phyloP scores from a whole-genome alignment of 1,284 basidiomycete genomes.

The Tilletia caries region DNA sequence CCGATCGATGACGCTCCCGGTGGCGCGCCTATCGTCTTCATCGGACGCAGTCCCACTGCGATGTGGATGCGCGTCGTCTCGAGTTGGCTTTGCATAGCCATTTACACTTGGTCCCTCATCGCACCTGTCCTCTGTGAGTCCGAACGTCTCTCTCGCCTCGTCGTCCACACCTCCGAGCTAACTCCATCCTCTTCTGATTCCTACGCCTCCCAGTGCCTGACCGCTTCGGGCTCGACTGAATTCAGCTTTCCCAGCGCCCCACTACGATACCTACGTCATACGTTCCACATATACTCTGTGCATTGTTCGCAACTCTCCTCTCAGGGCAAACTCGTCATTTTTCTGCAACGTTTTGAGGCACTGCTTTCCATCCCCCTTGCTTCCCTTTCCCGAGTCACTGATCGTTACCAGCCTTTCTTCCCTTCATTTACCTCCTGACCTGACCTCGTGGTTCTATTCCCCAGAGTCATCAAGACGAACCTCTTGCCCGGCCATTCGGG shows the following conservation, averaged over 20 bases:
- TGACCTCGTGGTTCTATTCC: too few relatives aligned
- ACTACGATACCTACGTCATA: slow-evolving; percentile 39
- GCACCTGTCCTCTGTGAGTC: slow-evolving; percentile 87
- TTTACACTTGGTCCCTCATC: slow-evolving; percentile 56
- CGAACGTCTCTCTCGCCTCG: slow-evolving; percentile 49
- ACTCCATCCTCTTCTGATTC: not conserved
- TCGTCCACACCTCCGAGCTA: too few relatives aligned
- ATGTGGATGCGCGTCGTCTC: slow-evolving; percentile 99
- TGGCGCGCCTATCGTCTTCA: slow-evolving; percentile 67
- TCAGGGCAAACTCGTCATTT: too few relatives aligned
- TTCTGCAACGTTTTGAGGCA: too few relatives aligned
- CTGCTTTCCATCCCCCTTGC: too few relatives aligned
- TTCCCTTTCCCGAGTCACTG: too few relatives aligned
- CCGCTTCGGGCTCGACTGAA: slow-evolving; percentile 37
- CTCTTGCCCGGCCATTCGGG: too few relatives aligned
- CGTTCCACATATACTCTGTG: too few relatives aligned
- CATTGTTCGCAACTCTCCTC: too few relatives aligned
- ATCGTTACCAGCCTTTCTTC: too few relatives aligned
- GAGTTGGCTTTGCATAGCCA: slow-evolving; percentile 68
- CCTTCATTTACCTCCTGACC: too few relatives aligned
- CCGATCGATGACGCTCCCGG: slow-evolving; percentile 59
- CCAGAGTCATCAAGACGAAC: too few relatives aligned
- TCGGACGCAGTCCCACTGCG: slow-evolving; percentile 87
- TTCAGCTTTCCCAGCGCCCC: slow-evolving; percentile 22
- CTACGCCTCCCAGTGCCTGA: slow-evolving; percentile 32